Conservation (phyloP, 495 filamentous ascomycete genomes). For the Neurospora sp. region DNA sequence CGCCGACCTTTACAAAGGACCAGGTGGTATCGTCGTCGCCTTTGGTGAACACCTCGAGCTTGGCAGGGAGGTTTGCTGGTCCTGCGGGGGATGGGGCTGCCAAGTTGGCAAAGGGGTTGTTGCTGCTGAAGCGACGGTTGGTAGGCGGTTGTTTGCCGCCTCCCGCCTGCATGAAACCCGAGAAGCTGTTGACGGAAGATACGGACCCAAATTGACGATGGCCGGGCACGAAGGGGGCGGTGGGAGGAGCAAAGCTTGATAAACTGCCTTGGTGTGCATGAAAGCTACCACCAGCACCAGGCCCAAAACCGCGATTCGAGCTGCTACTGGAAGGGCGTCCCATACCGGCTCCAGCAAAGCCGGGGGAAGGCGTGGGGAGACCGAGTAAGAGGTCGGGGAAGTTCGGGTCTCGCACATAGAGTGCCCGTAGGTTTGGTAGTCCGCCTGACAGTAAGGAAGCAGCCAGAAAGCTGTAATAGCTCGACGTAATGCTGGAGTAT, state of each 20-base stretch:
- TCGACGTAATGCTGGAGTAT: slow-evolving; percentile 48
- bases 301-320: slow-evolving; percentile 4
- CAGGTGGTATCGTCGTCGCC: slow-evolving; percentile 72
- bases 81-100: slow-evolving; percentile 11
- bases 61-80: slow-evolving; percentile 43
- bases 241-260: slow-evolving; percentile 3
- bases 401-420: slow-evolving; percentile 76
- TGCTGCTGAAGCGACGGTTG: slow-evolving; percentile 36
- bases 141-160: not conserved
- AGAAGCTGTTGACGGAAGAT: slow-evolving; percentile 4
- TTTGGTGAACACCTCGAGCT: slow-evolving; percentile 77
- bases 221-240: slow-evolving; percentile 1
- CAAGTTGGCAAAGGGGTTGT: slow-evolving; percentile 40
- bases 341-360: slow-evolving; percentile 33
- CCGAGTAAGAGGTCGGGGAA: slow-evolving; percentile 66
- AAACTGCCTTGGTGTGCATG: slow-evolving; percentile 13
- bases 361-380: slow-evolving; percentile 48
- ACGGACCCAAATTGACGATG: slow-evolving; percentile 11
- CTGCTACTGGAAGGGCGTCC: slow-evolving; percentile 29
- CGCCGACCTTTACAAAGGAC: slow-evolving; percentile 50
- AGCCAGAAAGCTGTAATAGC: slow-evolving; percentile 83
- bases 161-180: not conserved
- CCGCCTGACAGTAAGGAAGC: slow-evolving; percentile 63
- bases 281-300: slow-evolving; percentile 1
- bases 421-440: slow-evolving; percentile 57